These are phyloP conservation scores for Paxillus ammoniavirescens DNA, from an alignment of 768 basidiomycete species.

Conservation along the genomic window DNA sequence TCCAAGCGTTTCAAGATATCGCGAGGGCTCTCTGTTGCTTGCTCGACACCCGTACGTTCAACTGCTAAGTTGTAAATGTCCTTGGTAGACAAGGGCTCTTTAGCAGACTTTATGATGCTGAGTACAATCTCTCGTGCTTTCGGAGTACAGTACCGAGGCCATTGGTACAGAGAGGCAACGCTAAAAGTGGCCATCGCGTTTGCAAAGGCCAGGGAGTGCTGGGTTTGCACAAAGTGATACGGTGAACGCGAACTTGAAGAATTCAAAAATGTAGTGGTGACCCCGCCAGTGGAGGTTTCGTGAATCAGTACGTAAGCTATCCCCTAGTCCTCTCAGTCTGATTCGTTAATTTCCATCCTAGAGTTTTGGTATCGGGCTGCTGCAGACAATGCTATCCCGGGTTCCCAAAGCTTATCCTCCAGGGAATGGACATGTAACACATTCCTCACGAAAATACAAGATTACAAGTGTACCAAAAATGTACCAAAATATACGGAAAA, in stretches of 20 bases:
- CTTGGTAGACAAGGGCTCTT: constrained; percentile 23
- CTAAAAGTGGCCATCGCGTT: constrained; percentile 9
- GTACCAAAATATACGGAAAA: constrained; percentile 1
- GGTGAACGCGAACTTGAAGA: neutral
- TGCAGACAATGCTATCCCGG: too few species aligned
- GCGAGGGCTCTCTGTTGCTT: neutral
- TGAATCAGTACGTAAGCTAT: too few species aligned
- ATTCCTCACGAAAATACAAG: too few species aligned
- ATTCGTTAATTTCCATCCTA: too few species aligned
- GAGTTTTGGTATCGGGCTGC: too few species aligned
- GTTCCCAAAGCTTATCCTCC: too few species aligned
- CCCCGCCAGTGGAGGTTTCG: neutral
- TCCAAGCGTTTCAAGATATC: neutral
- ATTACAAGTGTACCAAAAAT: too few species aligned
- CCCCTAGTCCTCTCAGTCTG: too few species aligned
- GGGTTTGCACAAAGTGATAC: neutral
- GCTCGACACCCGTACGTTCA: constrained; percentile 5
- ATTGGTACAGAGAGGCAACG: constrained; percentile 20
- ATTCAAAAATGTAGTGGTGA: neutral
- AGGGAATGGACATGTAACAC: too few species aligned
- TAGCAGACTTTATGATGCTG: constrained; percentile 19
- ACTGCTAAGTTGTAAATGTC: constrained; percentile 25
- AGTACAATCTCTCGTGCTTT: constrained; percentile 19
- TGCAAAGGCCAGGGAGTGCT: neutral
- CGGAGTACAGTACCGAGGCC: constrained; percentile 22